Conservation (phyloP, 305 asterid genomes). For the Lippia alba region DNA sequence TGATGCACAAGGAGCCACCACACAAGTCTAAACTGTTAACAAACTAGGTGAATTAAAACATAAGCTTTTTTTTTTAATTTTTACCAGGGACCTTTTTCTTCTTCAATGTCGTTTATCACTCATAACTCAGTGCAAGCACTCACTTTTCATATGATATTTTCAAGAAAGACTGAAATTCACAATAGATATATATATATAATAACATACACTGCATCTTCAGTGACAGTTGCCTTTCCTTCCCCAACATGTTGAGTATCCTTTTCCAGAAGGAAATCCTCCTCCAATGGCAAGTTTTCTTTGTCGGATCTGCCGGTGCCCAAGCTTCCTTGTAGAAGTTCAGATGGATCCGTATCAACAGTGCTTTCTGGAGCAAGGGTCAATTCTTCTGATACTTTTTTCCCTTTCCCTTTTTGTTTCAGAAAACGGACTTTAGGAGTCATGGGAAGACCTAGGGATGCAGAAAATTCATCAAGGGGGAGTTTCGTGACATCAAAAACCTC, state of each 20-base stretch:
- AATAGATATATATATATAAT: background rate
- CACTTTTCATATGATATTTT: background rate
- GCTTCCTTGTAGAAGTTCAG: constrained; percentile 39
- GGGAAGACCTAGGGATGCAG: constrained; percentile 97
- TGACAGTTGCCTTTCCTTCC: constrained; percentile 40
- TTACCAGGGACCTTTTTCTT: background rate
- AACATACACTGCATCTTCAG: constrained; percentile 48
- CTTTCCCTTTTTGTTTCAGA: constrained; percentile 70
- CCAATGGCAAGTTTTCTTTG: constrained; percentile 38
- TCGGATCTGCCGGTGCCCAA: constrained; percentile 28
- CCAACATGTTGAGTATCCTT: constrained; percentile 40
- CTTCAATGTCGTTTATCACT: background rate
- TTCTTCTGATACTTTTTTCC: constrained; percentile 57
- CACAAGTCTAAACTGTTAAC: background rate
- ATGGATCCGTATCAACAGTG: constrained; percentile 41
- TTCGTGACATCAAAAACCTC: constrained; percentile 84
- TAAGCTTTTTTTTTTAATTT: background rate
- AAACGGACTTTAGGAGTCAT: constrained; percentile 91
- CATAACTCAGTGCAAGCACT: background rate
- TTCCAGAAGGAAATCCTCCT: constrained; percentile 47
- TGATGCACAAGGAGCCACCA: too few relatives aligned
- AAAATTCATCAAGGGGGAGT: constrained; percentile 76
- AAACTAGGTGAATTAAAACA: background rate
- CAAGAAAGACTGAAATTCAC: constrained; percentile 3
- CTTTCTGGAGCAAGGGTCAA: constrained; percentile 53